Conservation (phyloP, 2,329 filamentous ascomycete species). For the Westerdykella aurantiaca region DNA sequence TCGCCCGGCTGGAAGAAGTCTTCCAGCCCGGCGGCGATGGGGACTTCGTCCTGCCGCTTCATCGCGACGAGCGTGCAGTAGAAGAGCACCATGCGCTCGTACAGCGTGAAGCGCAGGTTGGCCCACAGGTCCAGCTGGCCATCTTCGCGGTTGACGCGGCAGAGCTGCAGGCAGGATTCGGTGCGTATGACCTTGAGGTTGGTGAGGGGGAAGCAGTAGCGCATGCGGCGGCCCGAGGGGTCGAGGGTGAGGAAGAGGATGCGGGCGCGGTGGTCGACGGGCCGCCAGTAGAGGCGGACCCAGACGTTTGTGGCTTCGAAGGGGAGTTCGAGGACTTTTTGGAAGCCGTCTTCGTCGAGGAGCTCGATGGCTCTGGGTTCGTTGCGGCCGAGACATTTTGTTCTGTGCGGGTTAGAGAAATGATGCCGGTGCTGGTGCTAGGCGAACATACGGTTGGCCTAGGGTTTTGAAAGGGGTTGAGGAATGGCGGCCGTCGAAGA, state of each 20-base stretch:
- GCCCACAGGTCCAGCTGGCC: conserved; percentile 48
- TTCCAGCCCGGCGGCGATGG: conserved; percentile 38
- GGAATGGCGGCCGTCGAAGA: conserved; percentile 41
- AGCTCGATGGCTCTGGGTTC: conserved; percentile 31
- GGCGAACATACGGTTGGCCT: conserved; percentile 15
- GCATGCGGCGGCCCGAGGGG: conserved; percentile 34
- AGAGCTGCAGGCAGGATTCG: conserved; percentile 39
- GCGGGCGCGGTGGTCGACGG: conserved; percentile 47
- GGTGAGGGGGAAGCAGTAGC: conserved; percentile 48
- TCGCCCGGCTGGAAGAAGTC: conserved; percentile 46
- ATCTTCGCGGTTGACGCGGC: conserved; percentile 36
- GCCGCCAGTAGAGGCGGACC: conserved; percentile 49
- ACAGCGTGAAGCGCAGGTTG: conserved; percentile 49
- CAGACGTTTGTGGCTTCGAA: conserved; percentile 46
- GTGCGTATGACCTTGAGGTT: conserved; percentile 40
- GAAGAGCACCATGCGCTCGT: conserved; percentile 56
- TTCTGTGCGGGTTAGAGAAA: conserved; percentile 14
- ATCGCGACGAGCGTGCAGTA: conserved; percentile 53
- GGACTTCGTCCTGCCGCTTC: conserved; percentile 50
- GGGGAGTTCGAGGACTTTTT: conserved; percentile 38
- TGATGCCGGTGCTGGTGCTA: neutral
- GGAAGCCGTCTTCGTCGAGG: conserved; percentile 37
- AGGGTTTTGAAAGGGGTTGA: conserved; percentile 33
- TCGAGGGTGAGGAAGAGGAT: conserved; percentile 49
- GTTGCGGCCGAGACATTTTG: conserved; percentile 33